A percentile compares a stretch with the other conserved stretches of the same genome.
These are phyloP conservation scores for Lanmaoa rubissima DNA, from an alignment of 768 basidiomycete genomes.

Conservation along the genomic window DNA sequence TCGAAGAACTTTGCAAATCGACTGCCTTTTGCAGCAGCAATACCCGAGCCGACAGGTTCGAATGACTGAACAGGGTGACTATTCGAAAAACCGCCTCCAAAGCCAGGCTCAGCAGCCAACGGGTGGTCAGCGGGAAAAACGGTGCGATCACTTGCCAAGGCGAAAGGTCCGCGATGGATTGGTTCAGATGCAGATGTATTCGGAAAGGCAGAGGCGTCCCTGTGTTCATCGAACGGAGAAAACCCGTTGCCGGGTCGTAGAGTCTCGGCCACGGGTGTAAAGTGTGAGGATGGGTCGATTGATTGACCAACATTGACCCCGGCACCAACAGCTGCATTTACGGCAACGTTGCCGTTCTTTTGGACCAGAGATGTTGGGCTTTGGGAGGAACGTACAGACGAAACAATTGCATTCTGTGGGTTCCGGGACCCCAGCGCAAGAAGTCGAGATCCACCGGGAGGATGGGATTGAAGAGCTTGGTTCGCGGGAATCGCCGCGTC, in stretches of 20 bases:
- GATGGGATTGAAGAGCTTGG: constrained; percentile 36
- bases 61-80: constrained; percentile 18
- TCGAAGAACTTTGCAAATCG: constrained; percentile 89
- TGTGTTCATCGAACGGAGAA: constrained; percentile 55
- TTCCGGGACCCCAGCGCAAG: constrained; percentile 38
- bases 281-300: constrained; percentile 18
- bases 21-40: constrained; percentile 66
- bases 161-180: constrained; percentile 18
- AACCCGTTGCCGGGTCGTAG: constrained; percentile 37
- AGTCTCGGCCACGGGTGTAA: constrained; percentile 8
- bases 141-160: constrained; percentile 21
- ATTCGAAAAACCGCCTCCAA: constrained; percentile 17
- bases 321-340: constrained; percentile 8
- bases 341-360: constrained; percentile 19
- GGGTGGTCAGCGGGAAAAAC: constrained; percentile 25
- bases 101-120: constrained; percentile 12
- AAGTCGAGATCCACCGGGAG: constrained; percentile 42
- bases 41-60: constrained; percentile 39
- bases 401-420: constrained; percentile 17
- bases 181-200: constrained; percentile 18
- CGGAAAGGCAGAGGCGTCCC: constrained; percentile 8
- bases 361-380: constrained; percentile 22
- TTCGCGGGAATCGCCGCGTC: constrained; percentile 43
- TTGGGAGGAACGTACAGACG: constrained; percentile 25
- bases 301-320: constrained; percentile 12